Percentiles rank a stretch among this genome's conserved stretches.
Evolutionary conservation across 495 filamentous ascomycete species (phyloP).

Genomic region (Friedmanniomyces simplex): DNA sequence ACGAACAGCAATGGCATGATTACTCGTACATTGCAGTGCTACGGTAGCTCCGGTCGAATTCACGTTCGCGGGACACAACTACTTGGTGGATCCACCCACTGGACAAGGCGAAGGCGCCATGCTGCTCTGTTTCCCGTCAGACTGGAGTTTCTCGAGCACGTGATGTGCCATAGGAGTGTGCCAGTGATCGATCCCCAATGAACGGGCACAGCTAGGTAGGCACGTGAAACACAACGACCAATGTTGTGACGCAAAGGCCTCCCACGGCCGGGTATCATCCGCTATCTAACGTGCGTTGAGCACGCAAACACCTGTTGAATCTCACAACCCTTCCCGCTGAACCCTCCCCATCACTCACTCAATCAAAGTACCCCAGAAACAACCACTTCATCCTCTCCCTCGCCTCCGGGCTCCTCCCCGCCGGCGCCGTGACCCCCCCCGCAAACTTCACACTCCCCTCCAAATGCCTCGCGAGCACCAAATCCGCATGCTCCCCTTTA

Average conservation of each 20-base stretch:
- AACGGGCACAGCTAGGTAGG: neutral
- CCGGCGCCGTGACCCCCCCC: constrained; percentile 31
- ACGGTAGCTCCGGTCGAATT: neutral
- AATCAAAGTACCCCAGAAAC: constrained; percentile 53
- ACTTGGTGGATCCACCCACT: neutral
- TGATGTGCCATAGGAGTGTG: too few species aligned
- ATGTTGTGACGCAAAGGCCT: neutral
- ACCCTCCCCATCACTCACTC: constrained; percentile 1
- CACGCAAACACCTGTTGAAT: constrained; percentile 3
- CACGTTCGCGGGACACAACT: neutral
- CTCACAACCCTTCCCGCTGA: neutral
- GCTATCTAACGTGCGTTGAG: neutral
- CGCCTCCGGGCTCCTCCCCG: constrained; percentile 33
- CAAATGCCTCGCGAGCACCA: constrained; percentile 71
- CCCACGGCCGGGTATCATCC: neutral
- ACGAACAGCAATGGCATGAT: neutral
- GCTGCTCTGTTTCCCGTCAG: too few species aligned
- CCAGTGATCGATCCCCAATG: too few species aligned
- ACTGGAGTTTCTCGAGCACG: too few species aligned
- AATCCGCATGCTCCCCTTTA: constrained; percentile 60
- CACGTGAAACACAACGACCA: too few species aligned
- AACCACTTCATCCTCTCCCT: constrained; percentile 56
- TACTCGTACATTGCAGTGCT: neutral
- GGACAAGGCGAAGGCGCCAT: neutral
- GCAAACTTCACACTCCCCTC: constrained; percentile 51